A percentile compares a stretch with the other conserved stretches of the same genome.
Conservation (phyloP, 2,329 filamentous ascomycete genomes). For the Phialophora expanda region DNA sequence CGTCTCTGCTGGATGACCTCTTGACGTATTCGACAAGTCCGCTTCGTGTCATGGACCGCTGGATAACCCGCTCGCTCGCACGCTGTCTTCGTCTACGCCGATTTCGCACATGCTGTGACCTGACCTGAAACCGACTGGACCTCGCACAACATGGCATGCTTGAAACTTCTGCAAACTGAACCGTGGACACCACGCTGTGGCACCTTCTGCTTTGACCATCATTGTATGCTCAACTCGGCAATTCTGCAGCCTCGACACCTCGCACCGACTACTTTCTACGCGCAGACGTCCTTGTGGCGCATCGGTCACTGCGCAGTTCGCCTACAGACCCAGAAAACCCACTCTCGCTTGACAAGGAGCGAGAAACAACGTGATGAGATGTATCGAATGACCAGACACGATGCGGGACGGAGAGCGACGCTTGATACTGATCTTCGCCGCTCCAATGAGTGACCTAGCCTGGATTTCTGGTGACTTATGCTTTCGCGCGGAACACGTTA, state of each 20-base stretch:
- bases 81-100: slow-evolving; percentile 15
- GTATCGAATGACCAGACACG: neutral
- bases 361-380: neutral
- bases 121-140: slow-evolving; percentile 13
- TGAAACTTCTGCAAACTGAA: slow-evolving; percentile 11
- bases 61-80: slow-evolving; percentile 18
- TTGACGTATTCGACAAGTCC: slow-evolving; percentile 23
- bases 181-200: slow-evolving; percentile 12
- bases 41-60: slow-evolving; percentile 25
- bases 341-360: neutral
- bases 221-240: neutral
- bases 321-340: neutral
- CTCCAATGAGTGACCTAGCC: neutral
- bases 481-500: neutral
- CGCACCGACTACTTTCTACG: neutral
- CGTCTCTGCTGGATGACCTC: slow-evolving; percentile 29
- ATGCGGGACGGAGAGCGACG: neutral
- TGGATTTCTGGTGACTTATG: neutral
- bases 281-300: neutral
- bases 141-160: slow-evolving; percentile 9
- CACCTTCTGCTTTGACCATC: slow-evolving; percentile 22
- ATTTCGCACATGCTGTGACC: slow-evolving; percentile 29
- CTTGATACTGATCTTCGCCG: neutral
- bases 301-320: neutral
- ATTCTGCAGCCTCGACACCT: neutral